Evolutionary conservation across 257 asterid species (phyloP).

Genomic region (Dorcoceras hygrometricum): DNA sequence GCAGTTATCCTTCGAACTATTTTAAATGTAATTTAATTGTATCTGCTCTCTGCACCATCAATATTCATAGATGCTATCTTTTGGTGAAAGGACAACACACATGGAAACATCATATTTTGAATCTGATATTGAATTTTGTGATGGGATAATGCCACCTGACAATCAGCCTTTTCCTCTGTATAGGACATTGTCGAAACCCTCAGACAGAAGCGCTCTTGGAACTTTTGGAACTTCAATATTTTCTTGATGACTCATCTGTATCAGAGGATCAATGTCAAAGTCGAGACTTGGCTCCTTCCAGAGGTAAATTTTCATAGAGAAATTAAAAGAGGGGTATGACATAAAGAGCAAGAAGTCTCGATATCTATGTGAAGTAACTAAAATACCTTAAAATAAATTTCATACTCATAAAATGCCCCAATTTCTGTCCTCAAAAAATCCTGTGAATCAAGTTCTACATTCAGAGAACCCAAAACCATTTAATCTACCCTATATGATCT

Average conservation of each 20-base stretch:
- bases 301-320: conserved; percentile 33
- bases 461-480: too few species aligned
- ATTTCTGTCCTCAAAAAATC: too few species aligned
- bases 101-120: not conserved
- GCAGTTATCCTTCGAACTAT: not conserved
- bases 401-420: too few species aligned
- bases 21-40: not conserved
- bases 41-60: not conserved
- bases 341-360: not conserved
- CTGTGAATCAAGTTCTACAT: too few species aligned
- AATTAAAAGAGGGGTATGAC: conserved; percentile 6
- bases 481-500: too few species aligned
- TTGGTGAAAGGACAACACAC: not conserved
- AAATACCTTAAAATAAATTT: too few species aligned
- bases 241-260: conserved; percentile 47
- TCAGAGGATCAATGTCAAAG: not conserved
- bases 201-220: conserved; percentile 76
- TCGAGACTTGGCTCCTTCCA: too few species aligned
- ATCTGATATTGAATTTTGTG: not conserved
- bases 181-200: conserved; percentile 64
- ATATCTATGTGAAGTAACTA: too few species aligned
- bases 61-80: not conserved
- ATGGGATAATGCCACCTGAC: conserved; percentile 15
- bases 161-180: conserved; percentile 11
- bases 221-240: conserved; percentile 68